phyloP scores from a whole-genome alignment of 495 filamentous ascomycete genomes.

The Xylaria castorea region DNA sequence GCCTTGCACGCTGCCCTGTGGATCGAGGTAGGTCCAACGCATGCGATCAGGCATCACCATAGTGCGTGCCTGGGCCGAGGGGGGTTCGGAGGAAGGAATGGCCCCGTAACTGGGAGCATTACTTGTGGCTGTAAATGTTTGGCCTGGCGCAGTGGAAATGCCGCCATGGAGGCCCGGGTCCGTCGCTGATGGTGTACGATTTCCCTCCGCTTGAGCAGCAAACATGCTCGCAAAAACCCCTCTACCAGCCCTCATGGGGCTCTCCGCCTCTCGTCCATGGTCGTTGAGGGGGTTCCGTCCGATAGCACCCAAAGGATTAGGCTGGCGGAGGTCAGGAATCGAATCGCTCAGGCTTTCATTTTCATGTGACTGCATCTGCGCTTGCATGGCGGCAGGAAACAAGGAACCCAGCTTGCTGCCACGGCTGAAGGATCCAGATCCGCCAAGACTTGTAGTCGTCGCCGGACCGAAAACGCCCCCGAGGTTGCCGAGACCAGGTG shows the following conservation, averaged over 20 bases:
- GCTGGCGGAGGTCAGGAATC: constrained; percentile 56
- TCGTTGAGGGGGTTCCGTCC: constrained; percentile 59
- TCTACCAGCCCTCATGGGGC: constrained; percentile 64
- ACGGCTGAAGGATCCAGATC: constrained; percentile 68
- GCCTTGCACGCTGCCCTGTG: constrained; percentile 87
- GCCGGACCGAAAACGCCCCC: constrained; percentile 58
- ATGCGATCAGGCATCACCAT: constrained; percentile 99
- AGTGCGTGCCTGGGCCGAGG: constrained; percentile 75
- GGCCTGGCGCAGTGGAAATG: constrained; percentile 43
- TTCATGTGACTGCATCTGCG: constrained; percentile 77
- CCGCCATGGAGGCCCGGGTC: constrained; percentile 41
- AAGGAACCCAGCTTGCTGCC: constrained; percentile 85
- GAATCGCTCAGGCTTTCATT: constrained; percentile 58
- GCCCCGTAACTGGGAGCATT: constrained; percentile 36
- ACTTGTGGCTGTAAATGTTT: constrained; percentile 46
- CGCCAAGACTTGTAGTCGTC: constrained; percentile 52
- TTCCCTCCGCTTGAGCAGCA: constrained; percentile 47
- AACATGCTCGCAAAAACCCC: constrained; percentile 64
- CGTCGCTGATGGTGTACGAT: constrained; percentile 44
- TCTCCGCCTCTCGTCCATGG: constrained; percentile 63
- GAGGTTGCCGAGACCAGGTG: constrained; percentile 69
- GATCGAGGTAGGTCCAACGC: constrained; percentile 97
- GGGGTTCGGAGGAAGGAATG: constrained; percentile 58
- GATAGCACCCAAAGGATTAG: constrained; percentile 59
- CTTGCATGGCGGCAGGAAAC: constrained; percentile 86